phyloP scores from a whole-genome alignment of 805 yeast species.

The Zygotorulaspora chibaensis region DNA sequence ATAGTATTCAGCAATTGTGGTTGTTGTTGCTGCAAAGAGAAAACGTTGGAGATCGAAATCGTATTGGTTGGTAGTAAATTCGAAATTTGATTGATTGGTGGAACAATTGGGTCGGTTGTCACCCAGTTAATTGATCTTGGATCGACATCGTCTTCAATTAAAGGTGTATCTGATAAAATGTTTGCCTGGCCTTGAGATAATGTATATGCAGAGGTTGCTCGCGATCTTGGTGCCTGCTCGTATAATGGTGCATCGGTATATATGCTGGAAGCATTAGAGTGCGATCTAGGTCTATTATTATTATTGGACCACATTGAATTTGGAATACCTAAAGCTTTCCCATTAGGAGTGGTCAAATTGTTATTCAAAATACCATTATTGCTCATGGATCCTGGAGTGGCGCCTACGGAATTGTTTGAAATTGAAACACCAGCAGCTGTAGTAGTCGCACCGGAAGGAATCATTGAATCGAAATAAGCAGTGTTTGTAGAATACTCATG shows the following conservation, averaged over 20 bases:
- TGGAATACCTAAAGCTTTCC: conserved; percentile 18
- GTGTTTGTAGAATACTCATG: conserved; percentile 20
- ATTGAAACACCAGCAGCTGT: neutral
- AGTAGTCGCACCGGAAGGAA: conserved; percentile 8
- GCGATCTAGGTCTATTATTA: conserved; percentile 28
- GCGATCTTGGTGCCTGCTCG: conserved; percentile 24
- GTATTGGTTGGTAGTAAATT: conserved; percentile 70
- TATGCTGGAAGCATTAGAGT: conserved; percentile 34
- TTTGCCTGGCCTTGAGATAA: conserved; percentile 18
- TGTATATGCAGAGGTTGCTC: conserved; percentile 22
- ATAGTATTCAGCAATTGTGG: conserved; percentile 45
- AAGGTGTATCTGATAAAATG: conserved; percentile 23
- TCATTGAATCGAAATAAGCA: conserved; percentile 22
- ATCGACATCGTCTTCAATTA: conserved; percentile 55
- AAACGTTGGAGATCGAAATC: conserved; percentile 69
- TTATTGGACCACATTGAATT: conserved; percentile 18
- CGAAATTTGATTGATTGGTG: conserved; percentile 70
- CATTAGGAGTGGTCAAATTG: conserved; percentile 9
- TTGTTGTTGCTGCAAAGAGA: conserved; percentile 46
- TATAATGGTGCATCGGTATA: conserved; percentile 31
- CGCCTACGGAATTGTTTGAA: neutral
- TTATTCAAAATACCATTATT: conserved; percentile 8
- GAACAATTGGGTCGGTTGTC: conserved; percentile 66
- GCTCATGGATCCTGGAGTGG: neutral
- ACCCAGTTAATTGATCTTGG: conserved; percentile 56